Evolutionary conservation across 768 basidiomycete species (phyloP), one percentile per base, ranked within the genome.

Genomic region (Lepiota brunneoincarnata): DNA sequence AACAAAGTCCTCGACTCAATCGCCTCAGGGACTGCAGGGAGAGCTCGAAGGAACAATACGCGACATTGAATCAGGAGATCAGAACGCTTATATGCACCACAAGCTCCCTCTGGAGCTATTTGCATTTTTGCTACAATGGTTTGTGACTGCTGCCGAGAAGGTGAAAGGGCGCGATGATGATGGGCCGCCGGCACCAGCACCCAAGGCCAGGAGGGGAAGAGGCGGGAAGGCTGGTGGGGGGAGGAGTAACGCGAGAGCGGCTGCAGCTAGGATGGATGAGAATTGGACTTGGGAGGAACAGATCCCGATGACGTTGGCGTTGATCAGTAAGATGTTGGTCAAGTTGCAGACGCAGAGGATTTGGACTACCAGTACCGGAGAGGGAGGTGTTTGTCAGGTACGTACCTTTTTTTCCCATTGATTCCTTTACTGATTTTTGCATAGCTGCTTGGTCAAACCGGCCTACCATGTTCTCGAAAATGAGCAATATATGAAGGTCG

Each of bases 81-180:
- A 84, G 54, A 76, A 87, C 53, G 73, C 76, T 1, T 77, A 81
- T 61, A 68, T 78, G 58, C 63, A 74, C 0, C 93, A 93, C 68
- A 90, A 87, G 66, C 59, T 65, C 2, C 83, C 92, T 0, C 75
- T 99, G 56, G 97, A 98, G 67, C 86, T 90, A 77, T 98, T 92
- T 67, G 89, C 88, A 6, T 98, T 98, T 66, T 73, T 98, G 21
- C 70, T 97, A n/a, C 79, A 86, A 56, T 98, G 94, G 94, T 95
- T 95, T 65, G 89, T 91, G 14, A 71, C 74, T 10, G 85, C 85
- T 0, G 88, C 86, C 1, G 93, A 96, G 69, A 89, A 87, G 59
- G 82, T 87, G 55, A 88, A 87, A 40, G 72, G 72, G 5, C 64
- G 75, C 11, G 79, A 74, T 17, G 73, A 71, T 14, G 75, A 73